Evolutionary conservation across 495 filamentous ascomycete genomes (phyloP).

Genomic region (Penicillium desertorum): DNA sequence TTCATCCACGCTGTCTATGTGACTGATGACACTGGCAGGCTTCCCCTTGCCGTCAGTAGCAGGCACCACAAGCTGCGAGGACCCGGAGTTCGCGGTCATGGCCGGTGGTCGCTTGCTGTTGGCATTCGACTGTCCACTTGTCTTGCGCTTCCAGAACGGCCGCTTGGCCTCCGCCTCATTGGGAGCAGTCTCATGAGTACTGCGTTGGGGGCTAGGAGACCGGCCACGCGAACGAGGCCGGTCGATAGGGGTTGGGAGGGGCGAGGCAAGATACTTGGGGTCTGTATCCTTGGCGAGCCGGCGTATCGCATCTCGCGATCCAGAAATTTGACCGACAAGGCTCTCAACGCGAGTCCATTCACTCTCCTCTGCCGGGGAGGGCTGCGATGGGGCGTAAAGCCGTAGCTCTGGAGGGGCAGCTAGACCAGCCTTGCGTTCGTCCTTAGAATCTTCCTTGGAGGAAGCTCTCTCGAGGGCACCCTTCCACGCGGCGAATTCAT

Average conservation of each 20-base stretch:
- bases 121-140: constrained; percentile 46
- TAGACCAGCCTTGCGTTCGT: constrained; percentile 13
- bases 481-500: constrained; percentile 86
- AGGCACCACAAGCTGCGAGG: constrained; percentile 60
- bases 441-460: constrained; percentile 31
- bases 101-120: constrained; percentile 30
- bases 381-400: constrained; percentile 31
- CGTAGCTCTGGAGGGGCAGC: constrained; percentile 32
- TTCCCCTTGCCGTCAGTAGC: constrained; percentile 25
- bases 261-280: constrained; percentile 53
- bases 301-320: constrained; percentile 82
- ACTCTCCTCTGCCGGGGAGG: constrained; percentile 58
- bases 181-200: constrained; percentile 37
- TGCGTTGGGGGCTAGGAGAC: constrained; percentile 41
- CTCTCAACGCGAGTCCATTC: constrained; percentile 85
- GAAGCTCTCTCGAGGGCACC: constrained; percentile 78
- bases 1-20: constrained; percentile 53
- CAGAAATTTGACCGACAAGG: constrained; percentile 78
- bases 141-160: constrained; percentile 90
- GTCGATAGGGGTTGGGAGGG: constrained; percentile 17
- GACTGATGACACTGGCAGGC: constrained; percentile 39
- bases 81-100: constrained; percentile 43
- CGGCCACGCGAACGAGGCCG: constrained; percentile 35
- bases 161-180: constrained; percentile 38
- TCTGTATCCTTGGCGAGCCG: constrained; percentile 81